Percentiles rank a stretch among this genome's conserved stretches.
These are phyloP conservation scores for Sisymbrium irio DNA, from an alignment of 345 rosid species.

Conservation along the genomic window DNA sequence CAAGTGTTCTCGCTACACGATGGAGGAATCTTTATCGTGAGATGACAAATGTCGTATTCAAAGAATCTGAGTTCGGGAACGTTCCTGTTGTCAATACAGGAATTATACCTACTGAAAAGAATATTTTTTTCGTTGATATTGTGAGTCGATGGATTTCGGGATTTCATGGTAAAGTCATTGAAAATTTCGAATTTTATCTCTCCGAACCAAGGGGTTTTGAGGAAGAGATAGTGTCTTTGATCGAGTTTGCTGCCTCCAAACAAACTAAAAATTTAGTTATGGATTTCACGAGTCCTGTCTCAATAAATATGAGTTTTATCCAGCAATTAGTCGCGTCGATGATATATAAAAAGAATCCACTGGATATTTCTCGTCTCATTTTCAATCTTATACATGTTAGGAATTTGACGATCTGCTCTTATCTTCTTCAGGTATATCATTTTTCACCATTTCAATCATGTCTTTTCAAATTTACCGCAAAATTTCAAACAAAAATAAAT, in stretches of 20 bases:
- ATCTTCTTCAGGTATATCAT: conserved; percentile 2
- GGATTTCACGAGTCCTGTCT: neutral
- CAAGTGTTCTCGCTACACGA: conserved; percentile 16
- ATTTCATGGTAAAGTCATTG: neutral
- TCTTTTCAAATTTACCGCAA: too few species aligned
- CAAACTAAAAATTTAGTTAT: conserved; percentile 1
- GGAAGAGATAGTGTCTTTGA: neutral
- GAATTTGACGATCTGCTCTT: conserved; percentile 1
- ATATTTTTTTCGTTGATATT: neutral
- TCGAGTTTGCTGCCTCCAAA: conserved; percentile 11
- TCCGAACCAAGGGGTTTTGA: neutral
- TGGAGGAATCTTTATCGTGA: conserved; percentile 15
- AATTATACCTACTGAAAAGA: neutral
- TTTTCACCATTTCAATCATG: neutral
- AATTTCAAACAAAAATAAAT: too few species aligned
- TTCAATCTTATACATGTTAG: neutral
- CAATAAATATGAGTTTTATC: neutral
- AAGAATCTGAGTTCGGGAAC: conserved; percentile 10
- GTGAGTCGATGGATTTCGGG: neutral
- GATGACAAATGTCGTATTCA: conserved; percentile 10
- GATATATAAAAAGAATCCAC: neutral
- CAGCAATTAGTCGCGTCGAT: neutral
- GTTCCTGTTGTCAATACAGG: neutral
- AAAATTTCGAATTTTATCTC: conserved; percentile 14
- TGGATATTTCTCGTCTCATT: conserved; percentile 17